phyloP scores from a whole-genome alignment of 768 basidiomycete species.

The Termitomyces sp. region DNA sequence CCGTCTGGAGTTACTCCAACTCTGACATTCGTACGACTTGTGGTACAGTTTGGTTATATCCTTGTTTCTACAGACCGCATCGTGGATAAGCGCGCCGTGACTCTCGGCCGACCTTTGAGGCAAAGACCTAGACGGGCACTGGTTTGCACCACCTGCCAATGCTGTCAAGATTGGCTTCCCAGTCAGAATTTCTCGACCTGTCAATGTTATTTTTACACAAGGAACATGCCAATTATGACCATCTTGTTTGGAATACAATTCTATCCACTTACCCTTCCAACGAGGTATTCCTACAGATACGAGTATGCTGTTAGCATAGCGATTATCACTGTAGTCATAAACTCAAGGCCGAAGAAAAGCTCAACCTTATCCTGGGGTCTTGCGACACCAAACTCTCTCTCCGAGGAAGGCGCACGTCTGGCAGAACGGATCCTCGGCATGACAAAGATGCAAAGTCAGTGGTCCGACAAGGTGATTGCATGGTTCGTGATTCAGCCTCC shows the following conservation, averaged over 20 bases:
- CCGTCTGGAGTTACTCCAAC: neutral
- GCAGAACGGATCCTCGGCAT: conserved; percentile 9
- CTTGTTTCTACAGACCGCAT: neutral
- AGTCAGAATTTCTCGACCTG: neutral
- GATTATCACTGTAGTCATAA: neutral
- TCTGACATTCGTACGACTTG: neutral
- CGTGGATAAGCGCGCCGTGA: conserved; percentile 2
- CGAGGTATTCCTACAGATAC: neutral
- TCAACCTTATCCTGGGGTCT: neutral
- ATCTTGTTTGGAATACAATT: neutral
- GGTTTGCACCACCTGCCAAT: neutral
- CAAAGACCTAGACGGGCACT: neutral
- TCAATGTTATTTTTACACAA: neutral
- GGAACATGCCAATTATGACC: neutral
- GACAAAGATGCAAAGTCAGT: neutral
- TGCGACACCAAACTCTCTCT: neutral
- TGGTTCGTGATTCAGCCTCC: neutral
- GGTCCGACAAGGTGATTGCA: neutral
- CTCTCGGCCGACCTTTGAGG: conserved; percentile 1
- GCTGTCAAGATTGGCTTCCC: neutral
- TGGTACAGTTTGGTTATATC: neutral
- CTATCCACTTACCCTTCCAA: neutral
- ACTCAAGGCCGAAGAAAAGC: neutral
- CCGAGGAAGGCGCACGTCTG: conserved; percentile 2
- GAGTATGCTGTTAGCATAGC: neutral